Evolutionary conservation across 805 yeast genomes (phyloP).

Genomic region (Candida sakaeoensis): DNA sequence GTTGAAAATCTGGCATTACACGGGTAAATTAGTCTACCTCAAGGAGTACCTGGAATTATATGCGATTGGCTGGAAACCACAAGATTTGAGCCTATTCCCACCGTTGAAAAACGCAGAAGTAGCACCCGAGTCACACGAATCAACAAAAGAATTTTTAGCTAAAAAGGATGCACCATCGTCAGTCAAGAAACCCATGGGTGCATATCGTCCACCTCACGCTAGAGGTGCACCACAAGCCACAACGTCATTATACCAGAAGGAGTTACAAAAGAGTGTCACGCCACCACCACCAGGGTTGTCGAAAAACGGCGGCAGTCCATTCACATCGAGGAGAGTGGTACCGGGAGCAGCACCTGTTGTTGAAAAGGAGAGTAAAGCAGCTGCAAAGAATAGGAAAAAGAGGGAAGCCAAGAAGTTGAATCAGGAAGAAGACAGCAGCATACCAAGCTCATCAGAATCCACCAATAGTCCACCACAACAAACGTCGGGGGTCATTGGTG

Average conservation of each 20-base stretch:
- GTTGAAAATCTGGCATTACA: conserved; percentile 86
- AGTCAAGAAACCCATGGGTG: conserved; percentile 69
- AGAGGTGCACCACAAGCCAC: conserved; percentile 43
- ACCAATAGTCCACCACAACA: conserved; percentile 7
- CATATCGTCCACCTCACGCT: conserved; percentile 97
- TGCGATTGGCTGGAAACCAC: conserved; percentile 82
- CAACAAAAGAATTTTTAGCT: conserved; percentile 58
- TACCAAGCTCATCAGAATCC: conserved; percentile 10
- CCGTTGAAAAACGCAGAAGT: conserved; percentile 45
- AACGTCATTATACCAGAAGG: conserved; percentile 58
- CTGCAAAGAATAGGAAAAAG: conserved; percentile 74
- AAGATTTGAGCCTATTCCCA: conserved; percentile 51
- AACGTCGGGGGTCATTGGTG: conserved; percentile 45
- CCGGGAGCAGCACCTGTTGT: conserved; percentile 54
- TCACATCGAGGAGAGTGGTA: conserved; percentile 34
- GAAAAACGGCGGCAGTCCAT: conserved; percentile 8
- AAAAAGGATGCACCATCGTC: conserved; percentile 33
- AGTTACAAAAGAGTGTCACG: conserved; percentile 25
- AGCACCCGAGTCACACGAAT: conserved; percentile 66
- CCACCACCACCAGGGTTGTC: conserved; percentile 19
- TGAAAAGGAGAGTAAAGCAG: conserved; percentile 54
- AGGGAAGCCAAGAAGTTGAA: conserved; percentile 57
- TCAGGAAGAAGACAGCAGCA: conserved; percentile 29
- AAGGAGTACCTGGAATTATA: conserved; percentile 80
- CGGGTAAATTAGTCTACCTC: conserved; percentile 74